Conservation (phyloP, 2,329 filamentous ascomycete species). For the Monosporascus sp. region DNA sequence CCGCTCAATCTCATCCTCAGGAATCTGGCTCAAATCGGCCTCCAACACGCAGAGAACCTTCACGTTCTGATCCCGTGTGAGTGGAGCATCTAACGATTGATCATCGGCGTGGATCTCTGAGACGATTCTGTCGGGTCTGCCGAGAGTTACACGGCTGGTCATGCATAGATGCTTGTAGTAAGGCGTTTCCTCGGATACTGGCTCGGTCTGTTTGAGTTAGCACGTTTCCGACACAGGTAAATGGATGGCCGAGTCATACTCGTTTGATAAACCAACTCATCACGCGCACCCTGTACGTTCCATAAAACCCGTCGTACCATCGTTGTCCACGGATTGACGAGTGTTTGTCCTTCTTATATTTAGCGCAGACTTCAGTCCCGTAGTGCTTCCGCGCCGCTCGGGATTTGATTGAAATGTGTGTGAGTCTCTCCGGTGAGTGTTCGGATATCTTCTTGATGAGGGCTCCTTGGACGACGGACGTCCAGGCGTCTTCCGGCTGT, state of each 20-base stretch:
- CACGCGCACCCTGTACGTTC: constrained; percentile 10
- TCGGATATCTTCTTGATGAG: constrained; percentile 40
- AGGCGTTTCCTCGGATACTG: constrained; percentile 34
- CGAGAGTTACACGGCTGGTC: constrained; percentile 26
- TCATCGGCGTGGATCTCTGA: constrained; percentile 32
- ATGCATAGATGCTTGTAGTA: constrained; percentile 28
- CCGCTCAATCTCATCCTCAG: constrained; percentile 28
- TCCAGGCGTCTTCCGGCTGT: constrained; percentile 44
- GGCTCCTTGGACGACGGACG: constrained; percentile 45
- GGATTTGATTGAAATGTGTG: constrained; percentile 33
- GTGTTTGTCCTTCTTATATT: constrained; percentile 6
- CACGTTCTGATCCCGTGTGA: constrained; percentile 31
- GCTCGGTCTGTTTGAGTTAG: constrained; percentile 24
- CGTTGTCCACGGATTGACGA: constrained; percentile 1
- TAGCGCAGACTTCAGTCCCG: constrained; percentile 24
- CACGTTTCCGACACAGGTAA: not conserved
- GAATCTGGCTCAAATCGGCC: constrained; percentile 36
- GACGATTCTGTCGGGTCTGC: constrained; percentile 28
- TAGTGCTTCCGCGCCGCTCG: constrained; percentile 39
- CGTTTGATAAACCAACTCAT: constrained; percentile 40
- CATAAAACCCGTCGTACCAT: constrained; percentile 7
- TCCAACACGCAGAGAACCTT: constrained; percentile 30
- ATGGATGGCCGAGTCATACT: constrained; percentile 13
- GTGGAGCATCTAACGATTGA: constrained; percentile 21
- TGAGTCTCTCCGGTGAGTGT: constrained; percentile 26